Evolutionary conservation across 2,329 filamentous ascomycete species (phyloP).

Genomic region (Colletotrichum siamense): DNA sequence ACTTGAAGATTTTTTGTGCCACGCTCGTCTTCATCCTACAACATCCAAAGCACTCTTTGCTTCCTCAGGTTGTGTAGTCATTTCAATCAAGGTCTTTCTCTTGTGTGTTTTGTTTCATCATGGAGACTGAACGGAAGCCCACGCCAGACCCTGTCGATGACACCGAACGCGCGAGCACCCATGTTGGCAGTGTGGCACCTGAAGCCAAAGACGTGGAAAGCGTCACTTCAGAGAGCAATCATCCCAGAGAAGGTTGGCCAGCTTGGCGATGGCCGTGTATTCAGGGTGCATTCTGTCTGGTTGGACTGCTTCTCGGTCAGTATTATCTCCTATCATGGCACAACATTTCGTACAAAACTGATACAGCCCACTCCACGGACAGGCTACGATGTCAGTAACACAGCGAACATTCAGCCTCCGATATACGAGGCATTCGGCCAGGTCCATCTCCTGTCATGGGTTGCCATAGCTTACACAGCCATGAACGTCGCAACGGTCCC

Average conservation of each 20-base stretch:
- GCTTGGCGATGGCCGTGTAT: conserved; percentile 9
- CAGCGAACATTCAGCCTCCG: conserved; percentile 60
- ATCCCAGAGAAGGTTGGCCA: background rate
- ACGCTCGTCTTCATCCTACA: background rate
- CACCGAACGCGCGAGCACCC: background rate
- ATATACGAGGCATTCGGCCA: conserved; percentile 57
- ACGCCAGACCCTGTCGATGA: background rate
- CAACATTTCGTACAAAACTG: background rate
- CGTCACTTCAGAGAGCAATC: background rate
- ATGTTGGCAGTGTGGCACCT: background rate
- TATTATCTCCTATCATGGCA: background rate
- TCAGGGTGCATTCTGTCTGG: background rate
- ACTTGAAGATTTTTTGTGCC: background rate
- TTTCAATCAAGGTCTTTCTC: background rate
- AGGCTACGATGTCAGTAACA: conserved; percentile 50
- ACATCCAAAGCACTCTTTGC: background rate
- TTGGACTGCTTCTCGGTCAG: conserved; percentile 10
- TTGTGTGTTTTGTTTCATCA: background rate
- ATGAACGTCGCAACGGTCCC: conserved; percentile 38
- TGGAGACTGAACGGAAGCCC: background rate
- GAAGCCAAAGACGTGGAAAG: background rate
- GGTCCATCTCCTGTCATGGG: conserved; percentile 43
- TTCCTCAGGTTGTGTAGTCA: background rate
- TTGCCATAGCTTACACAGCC: conserved; percentile 40
- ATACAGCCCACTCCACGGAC: background rate